Percentiles rank a stretch among this genome's conserved stretches.
Evolutionary conservation across 176 grass and related monocot species (phyloP).

Genomic region (Areca catechu): DNA sequence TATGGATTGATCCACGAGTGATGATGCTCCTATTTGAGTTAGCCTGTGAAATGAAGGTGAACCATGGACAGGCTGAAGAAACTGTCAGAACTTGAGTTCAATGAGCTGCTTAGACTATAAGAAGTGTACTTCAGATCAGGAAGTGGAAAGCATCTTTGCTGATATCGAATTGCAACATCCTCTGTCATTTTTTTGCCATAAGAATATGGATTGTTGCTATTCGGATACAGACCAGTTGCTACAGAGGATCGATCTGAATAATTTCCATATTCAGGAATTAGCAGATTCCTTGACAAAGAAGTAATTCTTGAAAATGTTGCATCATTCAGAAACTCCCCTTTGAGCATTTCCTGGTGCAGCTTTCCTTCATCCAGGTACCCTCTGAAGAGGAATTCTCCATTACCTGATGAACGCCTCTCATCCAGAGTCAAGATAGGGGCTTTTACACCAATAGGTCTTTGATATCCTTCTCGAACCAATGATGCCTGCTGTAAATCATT

Average conservation of each 20-base stretch:
- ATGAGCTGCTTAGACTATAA: slow-evolving; percentile 24
- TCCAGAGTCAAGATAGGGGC: background rate
- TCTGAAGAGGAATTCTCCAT: slow-evolving; percentile 22
- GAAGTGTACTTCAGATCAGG: slow-evolving; percentile 9
- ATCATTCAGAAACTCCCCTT: slow-evolving; percentile 17
- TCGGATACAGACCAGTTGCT: slow-evolving; percentile 16
- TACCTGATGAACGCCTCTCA: slow-evolving; percentile 24
- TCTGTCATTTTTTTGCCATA: slow-evolving; percentile 12
- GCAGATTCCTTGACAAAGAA: slow-evolving; percentile 15
- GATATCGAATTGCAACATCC: slow-evolving; percentile 21
- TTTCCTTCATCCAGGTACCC: slow-evolving; percentile 24
- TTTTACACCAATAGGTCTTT: slow-evolving; percentile 14
- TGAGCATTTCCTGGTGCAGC: slow-evolving; percentile 14
- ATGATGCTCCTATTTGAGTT: slow-evolving; percentile 21
- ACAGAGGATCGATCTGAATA: slow-evolving; percentile 11
- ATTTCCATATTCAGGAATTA: slow-evolving; percentile 17
- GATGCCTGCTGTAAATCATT: slow-evolving; percentile 21
- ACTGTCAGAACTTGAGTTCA: slow-evolving; percentile 10
- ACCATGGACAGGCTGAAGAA: too few relatives aligned
- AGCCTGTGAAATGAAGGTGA: background rate
- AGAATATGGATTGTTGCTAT: slow-evolving; percentile 19
- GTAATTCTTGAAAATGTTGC: slow-evolving; percentile 17
- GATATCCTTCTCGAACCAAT: slow-evolving; percentile 24
- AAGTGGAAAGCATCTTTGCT: slow-evolving; percentile 18
- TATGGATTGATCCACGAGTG: slow-evolving; percentile 20